Base-by-base conservation (phyloP, 2,329 filamentous ascomycete genomes). In the Mycosphaerella sp. region DNA sequence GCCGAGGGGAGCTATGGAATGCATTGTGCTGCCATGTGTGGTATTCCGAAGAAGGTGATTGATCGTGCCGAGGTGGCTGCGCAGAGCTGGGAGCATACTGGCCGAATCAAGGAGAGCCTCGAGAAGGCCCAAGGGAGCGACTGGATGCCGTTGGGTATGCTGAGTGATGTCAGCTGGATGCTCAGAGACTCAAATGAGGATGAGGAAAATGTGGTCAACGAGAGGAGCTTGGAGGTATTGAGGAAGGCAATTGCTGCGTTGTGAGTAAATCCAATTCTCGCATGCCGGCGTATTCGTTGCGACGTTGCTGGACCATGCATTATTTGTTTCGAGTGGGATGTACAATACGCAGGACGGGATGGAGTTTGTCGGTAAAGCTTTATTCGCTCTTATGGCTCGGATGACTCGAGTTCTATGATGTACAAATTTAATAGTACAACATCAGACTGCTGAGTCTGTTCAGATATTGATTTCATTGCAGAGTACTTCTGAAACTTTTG, bases 1-100 rank as follows among this genome's bases (percentile, higher is more conserved):
- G 93, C 93, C 0, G 91, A 97, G 71, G 93, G 93, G 12, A 95
- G 89, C 66, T 98, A 97, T 67, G 93, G 93, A 64, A 98, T 98
- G 93, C 93, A 98, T 71, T 98, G 93, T 68, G 93, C 93, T 1
- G 86, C 89, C 56, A 98, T 98, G 93, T 98, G 93, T 65, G 93
- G 93, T 1, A 97, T 98, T 59, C 83, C 89, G 0, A 76, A 77
- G 43, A 84, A 84, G 52, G 84, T 98, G 12, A 89, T 98, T 58
- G 84, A 91, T 67, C 77, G 86, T 21, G 93, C 93, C 0, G 93
- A 98, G 71, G 81, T 85, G 21, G 93, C 93, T 5, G 93, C 93
- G 1, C 84, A 79, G 62, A 88, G 90, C 65, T 97, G 93, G 90
- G 93, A 98, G 74, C 90, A 96, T 70, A 97, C 93, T 0, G 92